Percentiles rank a stretch among this genome's conserved stretches.
Conservation (phyloP, 225 moss, liverwort and hornwort genomes). For the Straminergon stramineum region DNA sequence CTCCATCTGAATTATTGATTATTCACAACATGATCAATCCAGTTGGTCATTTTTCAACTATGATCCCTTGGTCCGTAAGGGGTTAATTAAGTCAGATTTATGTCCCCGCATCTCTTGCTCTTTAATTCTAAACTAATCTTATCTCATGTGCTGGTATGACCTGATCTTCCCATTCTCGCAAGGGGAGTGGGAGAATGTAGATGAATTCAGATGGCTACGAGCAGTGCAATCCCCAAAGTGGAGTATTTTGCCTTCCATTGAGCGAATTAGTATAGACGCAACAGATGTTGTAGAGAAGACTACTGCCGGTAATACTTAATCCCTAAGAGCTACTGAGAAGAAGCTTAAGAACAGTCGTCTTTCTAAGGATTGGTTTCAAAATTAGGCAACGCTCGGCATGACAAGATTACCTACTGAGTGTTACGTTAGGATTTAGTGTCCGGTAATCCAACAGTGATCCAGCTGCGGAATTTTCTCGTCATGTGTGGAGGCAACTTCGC, state of each 20-base stretch:
- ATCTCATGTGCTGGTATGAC: background rate
- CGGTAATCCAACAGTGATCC: background rate
- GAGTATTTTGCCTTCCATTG: slow-evolving; percentile 52
- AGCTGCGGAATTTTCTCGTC: background rate
- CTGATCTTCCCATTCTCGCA: slow-evolving; percentile 4
- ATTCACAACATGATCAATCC: background rate
- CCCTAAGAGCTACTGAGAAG: background rate
- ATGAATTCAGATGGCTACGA: slow-evolving; percentile 93
- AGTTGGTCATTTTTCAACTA: background rate
- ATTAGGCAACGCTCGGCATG: too few relatives aligned
- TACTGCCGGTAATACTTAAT: background rate
- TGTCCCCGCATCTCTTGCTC: background rate
- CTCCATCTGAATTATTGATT: background rate
- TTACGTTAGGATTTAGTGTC: background rate
- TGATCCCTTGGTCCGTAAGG: too few relatives aligned
- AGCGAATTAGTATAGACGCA: slow-evolving; percentile 45
- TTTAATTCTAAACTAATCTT: background rate
- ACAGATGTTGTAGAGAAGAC: slow-evolving; percentile 5
- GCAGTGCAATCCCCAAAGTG: slow-evolving; percentile 93
- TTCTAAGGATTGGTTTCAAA: background rate
- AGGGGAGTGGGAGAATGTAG: slow-evolving; percentile 87
- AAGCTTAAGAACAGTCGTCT: background rate
- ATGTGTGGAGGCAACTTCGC: background rate
- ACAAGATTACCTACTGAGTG: background rate
- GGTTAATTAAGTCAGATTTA: background rate